phyloP scores from a whole-genome alignment of 805 yeast genomes.

The Lipomyces yamadae region DNA sequence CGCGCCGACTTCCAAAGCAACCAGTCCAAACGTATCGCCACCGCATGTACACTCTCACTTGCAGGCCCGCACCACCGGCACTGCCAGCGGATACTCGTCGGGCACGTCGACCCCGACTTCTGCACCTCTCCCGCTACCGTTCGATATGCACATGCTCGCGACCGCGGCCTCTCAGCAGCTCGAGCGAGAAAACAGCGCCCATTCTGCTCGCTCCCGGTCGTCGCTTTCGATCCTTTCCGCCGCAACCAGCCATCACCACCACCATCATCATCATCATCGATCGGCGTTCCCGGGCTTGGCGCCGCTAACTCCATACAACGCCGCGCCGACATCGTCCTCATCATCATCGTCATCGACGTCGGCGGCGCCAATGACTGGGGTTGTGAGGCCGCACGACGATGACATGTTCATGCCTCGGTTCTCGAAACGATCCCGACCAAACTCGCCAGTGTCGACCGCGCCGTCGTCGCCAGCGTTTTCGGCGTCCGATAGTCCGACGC shows the following conservation, averaged over 20 bases:
- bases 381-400: conserved; percentile 35
- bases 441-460: conserved; percentile 51
- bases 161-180: conserved; percentile 53
- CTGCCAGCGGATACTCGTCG: conserved; percentile 11
- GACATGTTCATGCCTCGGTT: conserved; percentile 41
- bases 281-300: conserved; percentile 25
- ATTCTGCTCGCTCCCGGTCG: conserved; percentile 34
- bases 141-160: conserved; percentile 52
- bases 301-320: conserved; percentile 33
- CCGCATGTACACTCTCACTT: conserved; percentile 29
- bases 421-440: conserved; percentile 49
- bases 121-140: conserved; percentile 33
- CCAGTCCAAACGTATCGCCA: conserved; percentile 34
- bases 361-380: no score
- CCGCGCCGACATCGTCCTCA: conserved; percentile 31
- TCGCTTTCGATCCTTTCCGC: conserved; percentile 35
- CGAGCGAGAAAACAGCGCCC: conserved; percentile 43
- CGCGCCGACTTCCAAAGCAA: conserved; percentile 29
- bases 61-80: conserved; percentile 6
- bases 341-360: no score
- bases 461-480: conserved; percentile 51
- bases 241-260: conserved; percentile 24
- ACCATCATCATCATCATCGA: no score
- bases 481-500: conserved; percentile 47
- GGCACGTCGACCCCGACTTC: conserved; percentile 22